A percentile compares a stretch with the other conserved stretches of the same genome.
phyloP scores from a whole-genome alignment of 768 basidiomycete species.

The Clathrus columnatus region DNA sequence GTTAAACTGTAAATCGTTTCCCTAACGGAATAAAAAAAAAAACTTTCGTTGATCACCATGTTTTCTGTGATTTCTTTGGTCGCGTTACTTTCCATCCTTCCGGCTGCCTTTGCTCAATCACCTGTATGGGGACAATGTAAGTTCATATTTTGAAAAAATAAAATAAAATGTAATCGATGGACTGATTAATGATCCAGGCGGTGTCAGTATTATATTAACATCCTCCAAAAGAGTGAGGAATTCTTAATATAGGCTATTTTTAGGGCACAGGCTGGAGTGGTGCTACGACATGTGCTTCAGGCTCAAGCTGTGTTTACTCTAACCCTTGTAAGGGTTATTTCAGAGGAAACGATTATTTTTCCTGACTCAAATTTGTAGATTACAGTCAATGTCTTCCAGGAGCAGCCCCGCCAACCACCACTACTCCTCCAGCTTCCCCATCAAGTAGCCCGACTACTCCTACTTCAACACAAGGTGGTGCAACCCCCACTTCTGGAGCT shows the following conservation, averaged over 20 bases:
- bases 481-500: constrained; percentile 11
- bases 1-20: no score
- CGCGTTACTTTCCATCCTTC: not conserved
- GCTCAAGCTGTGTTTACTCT: constrained; percentile 30
- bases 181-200: constrained; percentile 12
- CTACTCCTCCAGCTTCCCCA: constrained; percentile 16
- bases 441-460: constrained; percentile 24
- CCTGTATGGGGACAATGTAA: constrained; percentile 40
- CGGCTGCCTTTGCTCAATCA: constrained; percentile 24
- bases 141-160: not conserved
- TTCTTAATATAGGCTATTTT: not conserved
- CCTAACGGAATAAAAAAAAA: no score
- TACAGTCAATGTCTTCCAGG: constrained; percentile 42
- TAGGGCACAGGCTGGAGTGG: constrained; percentile 36
- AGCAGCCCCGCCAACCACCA: constrained; percentile 16
- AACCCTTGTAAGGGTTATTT: constrained; percentile 33
- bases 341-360: not conserved
- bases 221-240: not conserved
- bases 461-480: constrained; percentile 20
- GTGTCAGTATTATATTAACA: constrained; percentile 15
- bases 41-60: not conserved
- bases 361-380: constrained; percentile 21
- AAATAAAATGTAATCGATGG: not conserved
- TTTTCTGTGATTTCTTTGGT: not conserved
- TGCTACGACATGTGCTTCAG: constrained; percentile 36